Evolutionary conservation across 2,329 filamentous ascomycete species (phyloP), one percentile per base, ranked within the genome.

Genomic region (Zymoseptoria crescenta): DNA sequence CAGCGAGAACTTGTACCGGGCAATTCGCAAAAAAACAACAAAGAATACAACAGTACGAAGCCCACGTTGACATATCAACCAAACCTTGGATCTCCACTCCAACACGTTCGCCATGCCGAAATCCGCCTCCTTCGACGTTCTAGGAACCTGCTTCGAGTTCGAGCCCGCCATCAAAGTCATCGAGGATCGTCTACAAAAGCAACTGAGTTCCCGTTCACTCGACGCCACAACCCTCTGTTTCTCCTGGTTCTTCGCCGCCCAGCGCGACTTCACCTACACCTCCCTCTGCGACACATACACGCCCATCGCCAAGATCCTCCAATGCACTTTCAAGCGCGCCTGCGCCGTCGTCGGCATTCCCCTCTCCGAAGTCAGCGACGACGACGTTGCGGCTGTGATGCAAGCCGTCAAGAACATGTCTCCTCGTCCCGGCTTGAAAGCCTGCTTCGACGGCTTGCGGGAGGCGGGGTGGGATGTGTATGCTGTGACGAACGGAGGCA

Each of bases 81-180:
- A 10, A 13, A 16, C 13, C 35, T 45, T 16, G 7, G 16, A 45
- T 4, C 3, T 45, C 35, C 35, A 41, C 49, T 4, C 49, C 30
- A 21, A 54, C 30, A 54, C 20, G 6, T 20, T n/a, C 19, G 41
- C 16, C 8, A 64, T 64, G 61, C 54, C 58, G 16, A 68, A 69
- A 62, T 69, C 67, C 28, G 64, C 62, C 21, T 65, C 63, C 61
- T 70, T 70, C 63, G 68, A 70, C 58, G 67, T 70, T 41, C 65
- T 70, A 45, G 68, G 68, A 49, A 70, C 68, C 27, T 70, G 68
- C 60, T 70, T 70, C 64, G 59, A 58, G 62, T 69, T 70, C 64
- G 35, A 64, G n/a, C 27, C 52, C 48, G 67, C 68, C 59, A 67
- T 69, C 35, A 29, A 57, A 20, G 45, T 53, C 27, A 69, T 70